phyloP scores from a whole-genome alignment of 441 rosid species.

The Croton setiger region DNA sequence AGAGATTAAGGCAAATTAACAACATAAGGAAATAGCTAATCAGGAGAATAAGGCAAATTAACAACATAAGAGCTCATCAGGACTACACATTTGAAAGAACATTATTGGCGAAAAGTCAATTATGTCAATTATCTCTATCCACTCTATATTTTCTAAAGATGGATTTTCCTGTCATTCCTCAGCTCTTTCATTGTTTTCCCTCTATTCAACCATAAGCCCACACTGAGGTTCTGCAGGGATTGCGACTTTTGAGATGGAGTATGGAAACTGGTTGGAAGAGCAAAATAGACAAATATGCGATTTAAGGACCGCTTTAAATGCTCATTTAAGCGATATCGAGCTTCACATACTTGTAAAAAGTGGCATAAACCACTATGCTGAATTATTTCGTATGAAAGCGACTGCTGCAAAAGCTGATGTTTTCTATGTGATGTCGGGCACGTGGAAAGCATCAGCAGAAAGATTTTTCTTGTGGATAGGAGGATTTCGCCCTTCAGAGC shows the following conservation, averaged over 20 bases:
- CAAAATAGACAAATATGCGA: conserved; percentile 66
- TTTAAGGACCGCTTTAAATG: conserved; percentile 74
- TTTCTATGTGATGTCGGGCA: conserved; percentile 80
- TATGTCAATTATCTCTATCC: not conserved
- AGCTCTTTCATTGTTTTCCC: conserved; percentile 2
- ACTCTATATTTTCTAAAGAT: not conserved
- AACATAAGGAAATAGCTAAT: not conserved
- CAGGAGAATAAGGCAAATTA: too few species aligned
- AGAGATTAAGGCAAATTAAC: not conserved
- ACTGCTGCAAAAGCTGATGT: conserved; percentile 78
- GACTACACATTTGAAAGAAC: not conserved
- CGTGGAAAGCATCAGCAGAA: conserved; percentile 91
- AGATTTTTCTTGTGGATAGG: conserved; percentile 96
- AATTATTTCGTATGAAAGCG: conserved; percentile 67
- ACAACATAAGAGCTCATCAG: too few species aligned
- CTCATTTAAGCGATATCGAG: conserved; percentile 64
- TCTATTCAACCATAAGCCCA: not conserved
- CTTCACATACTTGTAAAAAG: conserved; percentile 66
- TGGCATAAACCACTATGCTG: conserved; percentile 60
- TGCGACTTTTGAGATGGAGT: conserved; percentile 82
- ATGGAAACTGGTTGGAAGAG: conserved; percentile 79
- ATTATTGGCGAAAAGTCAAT: not conserved
- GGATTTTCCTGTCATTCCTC: not conserved
- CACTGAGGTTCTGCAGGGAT: conserved; percentile 45
- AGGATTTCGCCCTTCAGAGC: conserved; percentile 90